A percentile compares a stretch with the other conserved stretches of the same genome.
Evolutionary conservation across 1,284 basidiomycete genomes (phyloP).

Genomic region (Pyrrhoderma noxium): DNA sequence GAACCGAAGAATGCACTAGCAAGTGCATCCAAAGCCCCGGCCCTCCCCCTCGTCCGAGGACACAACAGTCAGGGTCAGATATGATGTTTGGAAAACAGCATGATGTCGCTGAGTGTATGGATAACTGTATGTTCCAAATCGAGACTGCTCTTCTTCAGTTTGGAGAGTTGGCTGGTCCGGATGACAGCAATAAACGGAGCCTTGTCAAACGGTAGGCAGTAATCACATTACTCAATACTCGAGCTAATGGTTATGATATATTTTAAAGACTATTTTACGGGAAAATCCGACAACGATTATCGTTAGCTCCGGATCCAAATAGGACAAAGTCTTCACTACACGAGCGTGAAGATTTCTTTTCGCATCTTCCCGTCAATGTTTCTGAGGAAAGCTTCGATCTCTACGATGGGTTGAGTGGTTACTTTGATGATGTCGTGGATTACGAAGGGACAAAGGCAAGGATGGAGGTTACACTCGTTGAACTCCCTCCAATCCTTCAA

Average conservation of each 20-base stretch:
- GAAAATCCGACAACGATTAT: conserved; percentile 73
- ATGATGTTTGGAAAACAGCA: conserved; percentile 98
- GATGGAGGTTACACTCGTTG: conserved; percentile 84
- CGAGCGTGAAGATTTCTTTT: conserved; percentile 88
- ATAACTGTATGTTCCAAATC: conserved; percentile 98
- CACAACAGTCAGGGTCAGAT: conserved; percentile 55
- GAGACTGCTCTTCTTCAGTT: conserved; percentile 84
- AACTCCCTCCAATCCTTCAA: conserved; percentile 86
- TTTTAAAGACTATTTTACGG: conserved; percentile 84
- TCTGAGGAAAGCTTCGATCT: conserved; percentile 81
- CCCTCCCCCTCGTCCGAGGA: conserved; percentile 58
- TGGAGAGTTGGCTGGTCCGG: conserved; percentile 49
- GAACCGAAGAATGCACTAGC: conserved; percentile 12
- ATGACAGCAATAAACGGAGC: conserved; percentile 50
- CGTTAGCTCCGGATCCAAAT: conserved; percentile 35
- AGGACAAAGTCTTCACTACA: conserved; percentile 55
- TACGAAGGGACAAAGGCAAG: conserved; percentile 80
- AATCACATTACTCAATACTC: too few species aligned
- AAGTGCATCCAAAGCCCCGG: conserved; percentile 39
- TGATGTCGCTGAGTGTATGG: conserved; percentile 97
- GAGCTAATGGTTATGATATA: too few species aligned
- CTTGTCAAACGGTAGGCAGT: conserved; percentile 69
- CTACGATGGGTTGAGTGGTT: conserved; percentile 89
- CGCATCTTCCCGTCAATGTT: conserved; percentile 91
- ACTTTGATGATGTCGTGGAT: conserved; percentile 89